phyloP scores from a whole-genome alignment of 2,329 filamentous ascomycete species.

The Colletotrichum paranaense region DNA sequence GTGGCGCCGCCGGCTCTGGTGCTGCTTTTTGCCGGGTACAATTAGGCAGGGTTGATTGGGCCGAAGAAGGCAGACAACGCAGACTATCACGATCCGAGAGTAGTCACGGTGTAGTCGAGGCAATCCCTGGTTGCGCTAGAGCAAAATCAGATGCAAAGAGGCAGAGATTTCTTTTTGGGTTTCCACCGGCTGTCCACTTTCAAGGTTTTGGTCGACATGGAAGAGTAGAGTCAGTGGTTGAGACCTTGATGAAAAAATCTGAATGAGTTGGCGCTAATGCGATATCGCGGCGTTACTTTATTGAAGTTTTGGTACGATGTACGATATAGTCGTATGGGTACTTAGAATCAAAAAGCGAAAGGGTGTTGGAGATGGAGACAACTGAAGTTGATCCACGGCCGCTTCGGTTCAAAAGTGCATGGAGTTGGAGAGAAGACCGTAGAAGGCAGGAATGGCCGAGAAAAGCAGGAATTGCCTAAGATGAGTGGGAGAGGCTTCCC shows the following conservation, averaged over 20 bases:
- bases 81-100: not conserved
- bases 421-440: slow-evolving; percentile 10
- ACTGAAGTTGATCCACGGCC: not conserved
- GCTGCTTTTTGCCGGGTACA: not conserved
- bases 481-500: not conserved
- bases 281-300: not conserved
- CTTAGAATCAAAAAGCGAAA: not conserved
- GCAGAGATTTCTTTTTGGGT: slow-evolving; percentile 24
- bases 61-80: not conserved
- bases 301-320: not conserved
- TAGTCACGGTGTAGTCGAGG: not conserved
- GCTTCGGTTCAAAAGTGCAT: slow-evolving; percentile 6
- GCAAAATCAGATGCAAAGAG: not conserved
- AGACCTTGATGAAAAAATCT: not conserved
- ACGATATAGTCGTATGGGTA: not conserved
- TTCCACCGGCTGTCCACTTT: slow-evolving; percentile 12
- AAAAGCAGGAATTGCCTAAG: slow-evolving; percentile 26
- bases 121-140: slow-evolving; percentile 12
- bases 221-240: not conserved
- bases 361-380: not conserved
- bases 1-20: not conserved
- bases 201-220: not conserved
- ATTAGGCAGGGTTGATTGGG: not conserved
- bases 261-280: not conserved
- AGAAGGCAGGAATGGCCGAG: slow-evolving; percentile 30